Evolutionary conservation across 495 filamentous ascomycete species (phyloP), one percentile per base, ranked within the genome.

Genomic region (Sabuloglossum arenarium): DNA sequence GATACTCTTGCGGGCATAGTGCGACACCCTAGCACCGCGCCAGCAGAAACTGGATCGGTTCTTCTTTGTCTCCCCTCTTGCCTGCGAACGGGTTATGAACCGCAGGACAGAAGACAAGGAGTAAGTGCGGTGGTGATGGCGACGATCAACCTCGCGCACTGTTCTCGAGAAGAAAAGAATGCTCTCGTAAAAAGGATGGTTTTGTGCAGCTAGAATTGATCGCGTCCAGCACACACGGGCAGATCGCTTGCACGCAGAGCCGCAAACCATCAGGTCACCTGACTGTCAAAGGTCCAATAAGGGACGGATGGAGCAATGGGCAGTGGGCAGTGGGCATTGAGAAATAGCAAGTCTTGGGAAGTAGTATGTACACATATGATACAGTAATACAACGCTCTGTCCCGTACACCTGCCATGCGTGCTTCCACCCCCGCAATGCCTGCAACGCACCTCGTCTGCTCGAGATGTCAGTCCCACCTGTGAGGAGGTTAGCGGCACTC

Each of bases 1-100:
- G 47, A 51, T 51, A 51, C 47, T 51, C 47, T 14, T 21, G 47
- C 47, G 24, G 47, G 47, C 47, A 51, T 51, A 51, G 47, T 19
- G 24, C 47, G 24, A 14, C 45, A 16, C 12, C 45, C 23, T 47
- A 47, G 12, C 2, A n/a, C 21, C n/a, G 47, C 25, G 24, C 25
- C 16, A 16, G 34, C 16, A 39, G n/a, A n/a, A n/a, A n/a, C n/a
- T n/a, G n/a, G n/a, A n/a, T n/a, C n/a, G n/a, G n/a, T n/a, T n/a
- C n/a, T n/a, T n/a, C n/a, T n/a, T n/a, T n/a, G n/a, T n/a, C n/a
- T n/a, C n/a, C n/a, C n/a, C n/a, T n/a, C n/a, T n/a, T n/a, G n/a
- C n/a, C n/a, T n/a, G n/a, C n/a, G n/a, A n/a, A n/a, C n/a, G n/a
- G 34, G 16, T 39, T 39, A 39, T 39, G 34, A 39, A n/a, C n/a